Conservation (phyloP, 768 basidiomycete species). For the Mycena capillaripes region DNA sequence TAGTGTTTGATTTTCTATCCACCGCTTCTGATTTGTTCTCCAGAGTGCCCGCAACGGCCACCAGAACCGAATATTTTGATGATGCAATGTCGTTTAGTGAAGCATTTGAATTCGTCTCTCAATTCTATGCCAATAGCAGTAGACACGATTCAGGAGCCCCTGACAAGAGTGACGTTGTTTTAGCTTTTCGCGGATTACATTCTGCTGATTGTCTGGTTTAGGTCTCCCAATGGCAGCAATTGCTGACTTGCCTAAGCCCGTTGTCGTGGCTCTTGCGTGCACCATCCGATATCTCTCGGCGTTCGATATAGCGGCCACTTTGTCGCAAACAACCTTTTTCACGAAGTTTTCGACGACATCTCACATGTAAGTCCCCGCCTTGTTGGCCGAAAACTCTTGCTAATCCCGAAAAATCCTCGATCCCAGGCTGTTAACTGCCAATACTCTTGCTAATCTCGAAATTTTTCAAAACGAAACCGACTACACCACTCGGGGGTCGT, state of each 20-base stretch:
- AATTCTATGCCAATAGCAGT: constrained; percentile 61
- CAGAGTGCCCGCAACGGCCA: constrained; percentile 55
- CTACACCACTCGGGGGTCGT: constrained; percentile 76
- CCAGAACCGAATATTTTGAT: constrained; percentile 71
- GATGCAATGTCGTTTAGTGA: constrained; percentile 70
- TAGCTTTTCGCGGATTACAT: not conserved
- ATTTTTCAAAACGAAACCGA: constrained; percentile 95
- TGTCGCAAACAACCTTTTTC: constrained; percentile 86
- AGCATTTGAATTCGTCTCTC: constrained; percentile 76
- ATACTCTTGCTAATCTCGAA: constrained; percentile 91
- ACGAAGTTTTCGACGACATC: constrained; percentile 79
- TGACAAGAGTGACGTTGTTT: constrained; percentile 55
- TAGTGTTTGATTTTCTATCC: constrained; percentile 3
- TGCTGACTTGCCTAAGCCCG: constrained; percentile 76
- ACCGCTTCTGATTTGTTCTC: constrained; percentile 18
- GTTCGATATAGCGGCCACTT: constrained; percentile 85
- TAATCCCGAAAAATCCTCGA: too few relatives aligned
- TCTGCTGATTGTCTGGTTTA: constrained; percentile 42
- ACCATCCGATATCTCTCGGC: constrained; percentile 76
- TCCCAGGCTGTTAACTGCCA: constrained; percentile 88
- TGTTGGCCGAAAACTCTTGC: too few relatives aligned
- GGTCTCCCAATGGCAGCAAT: constrained; percentile 74
- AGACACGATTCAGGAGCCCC: constrained; percentile 31
- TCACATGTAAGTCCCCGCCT: too few relatives aligned
- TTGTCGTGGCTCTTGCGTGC: constrained; percentile 81